Evolutionary conservation across 139 green algal genomes (phyloP).

Genomic region (Tetradesmus lagerheimii): DNA sequence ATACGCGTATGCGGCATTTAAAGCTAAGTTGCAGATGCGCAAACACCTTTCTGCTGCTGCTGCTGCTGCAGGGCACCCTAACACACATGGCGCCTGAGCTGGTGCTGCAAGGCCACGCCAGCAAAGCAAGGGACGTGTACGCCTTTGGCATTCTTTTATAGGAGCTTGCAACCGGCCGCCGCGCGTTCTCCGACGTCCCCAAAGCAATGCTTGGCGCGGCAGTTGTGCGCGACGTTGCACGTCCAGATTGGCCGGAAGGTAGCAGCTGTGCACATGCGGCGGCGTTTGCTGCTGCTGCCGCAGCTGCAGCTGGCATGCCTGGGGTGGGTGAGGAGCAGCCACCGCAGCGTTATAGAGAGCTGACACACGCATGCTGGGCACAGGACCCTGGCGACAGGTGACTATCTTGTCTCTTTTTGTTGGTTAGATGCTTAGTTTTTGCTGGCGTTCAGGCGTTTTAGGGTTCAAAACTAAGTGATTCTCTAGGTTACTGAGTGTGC

Average conservation of each 20-base stretch:
- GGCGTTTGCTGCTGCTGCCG: background rate
- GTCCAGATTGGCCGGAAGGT: constrained; percentile 5
- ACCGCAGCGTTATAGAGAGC: background rate
- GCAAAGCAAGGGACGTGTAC: constrained; percentile 57
- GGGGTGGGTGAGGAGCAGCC: background rate
- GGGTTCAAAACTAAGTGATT: no score
- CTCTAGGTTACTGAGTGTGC: no score
- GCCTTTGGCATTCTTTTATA: constrained; percentile 44
- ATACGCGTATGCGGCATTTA: no score
- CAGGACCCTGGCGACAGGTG: constrained; percentile 33
- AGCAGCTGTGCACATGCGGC: background rate
- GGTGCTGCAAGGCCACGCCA: constrained; percentile 49
- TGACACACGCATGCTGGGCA: constrained; percentile 32
- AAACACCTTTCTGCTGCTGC: background rate
- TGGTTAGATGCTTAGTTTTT: no score
- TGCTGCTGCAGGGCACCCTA: constrained; percentile 63
- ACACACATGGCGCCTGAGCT: constrained; percentile 70
- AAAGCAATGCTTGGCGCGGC: background rate
- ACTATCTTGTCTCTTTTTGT: background rate
- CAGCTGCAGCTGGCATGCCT: background rate
- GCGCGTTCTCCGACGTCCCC: background rate
- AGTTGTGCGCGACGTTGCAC: background rate
- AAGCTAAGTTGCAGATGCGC: no score
- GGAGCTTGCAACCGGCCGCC: constrained; percentile 1
- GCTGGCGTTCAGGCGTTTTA: no score